Evolutionary conservation across 768 basidiomycete species (phyloP), one percentile per base, ranked within the genome.

Genomic region (Cyathus striatus): DNA sequence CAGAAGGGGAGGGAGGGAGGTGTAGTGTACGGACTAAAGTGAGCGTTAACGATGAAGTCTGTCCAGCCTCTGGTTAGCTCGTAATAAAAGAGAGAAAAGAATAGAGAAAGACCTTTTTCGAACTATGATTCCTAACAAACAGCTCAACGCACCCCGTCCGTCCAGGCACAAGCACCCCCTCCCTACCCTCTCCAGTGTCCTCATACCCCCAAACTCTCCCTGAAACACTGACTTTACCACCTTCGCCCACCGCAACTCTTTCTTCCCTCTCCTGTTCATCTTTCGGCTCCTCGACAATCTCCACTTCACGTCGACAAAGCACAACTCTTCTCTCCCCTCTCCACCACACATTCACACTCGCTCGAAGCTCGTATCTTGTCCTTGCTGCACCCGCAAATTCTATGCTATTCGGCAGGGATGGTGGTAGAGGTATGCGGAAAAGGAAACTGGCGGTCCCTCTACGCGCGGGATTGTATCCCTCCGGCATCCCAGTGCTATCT

Each of bases 61-160:
- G n/a, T n/a, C n/a, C n/a, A n/a, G n/a, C n/a, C n/a, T n/a, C n/a
- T n/a, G n/a, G n/a, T n/a, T n/a, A n/a, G n/a, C n/a, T n/a, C n/a
- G n/a, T n/a, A n/a, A n/a, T n/a, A n/a, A n/a, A n/a, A n/a, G 38
- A 32, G 35, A 23, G 40, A 25, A 42, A 21, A 42, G 33, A 26
- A 23, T 18, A 53, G 26, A 6, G 21, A 42, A 50, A 16, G 23
- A 86, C 89, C 82, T 84, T 90, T 65, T 85, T 87, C 40, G 66
- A 64, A 1, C 88, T 86, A 56, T 89, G 83, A 53, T 92, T 92
- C 69, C 82, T 89, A 38, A 91, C 81, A 48, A 83, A 79, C 41
- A 92, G 61, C 53, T 89, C 83, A 33, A 91, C 68, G 55, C 81
- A 85, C 14, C 75, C 81, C 46, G 75, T 77, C 53, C 81, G 77